A percentile compares a stretch with the other conserved stretches of the same genome.
Conservation (phyloP, 768 basidiomycete species). For the Gymnopilus junonius region DNA sequence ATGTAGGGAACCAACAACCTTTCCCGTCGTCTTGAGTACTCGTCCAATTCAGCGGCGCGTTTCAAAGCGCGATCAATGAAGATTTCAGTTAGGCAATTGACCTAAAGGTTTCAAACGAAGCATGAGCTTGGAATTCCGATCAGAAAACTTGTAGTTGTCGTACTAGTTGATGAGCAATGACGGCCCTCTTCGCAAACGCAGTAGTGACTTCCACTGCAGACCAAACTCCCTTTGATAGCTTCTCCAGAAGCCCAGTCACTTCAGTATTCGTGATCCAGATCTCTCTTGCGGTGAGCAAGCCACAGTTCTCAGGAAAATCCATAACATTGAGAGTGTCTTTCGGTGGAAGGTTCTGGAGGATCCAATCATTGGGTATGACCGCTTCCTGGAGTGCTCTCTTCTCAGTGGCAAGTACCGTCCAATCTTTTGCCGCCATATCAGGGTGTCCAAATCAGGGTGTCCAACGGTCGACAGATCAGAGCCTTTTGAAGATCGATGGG, state of each 20-base stretch:
- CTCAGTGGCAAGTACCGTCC: constrained; percentile 57
- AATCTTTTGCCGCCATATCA: constrained; percentile 38
- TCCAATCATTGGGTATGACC: constrained; percentile 69
- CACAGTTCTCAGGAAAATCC: constrained; percentile 55
- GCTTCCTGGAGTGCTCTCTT: constrained; percentile 58
- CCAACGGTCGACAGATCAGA: too few relatives aligned
- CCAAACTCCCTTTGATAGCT: constrained; percentile 58
- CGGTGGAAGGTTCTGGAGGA: constrained; percentile 49
- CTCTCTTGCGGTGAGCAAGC: constrained; percentile 58
- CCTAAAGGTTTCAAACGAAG: constrained; percentile 41
- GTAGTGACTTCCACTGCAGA: constrained; percentile 69
- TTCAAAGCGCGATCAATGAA: constrained; percentile 72
- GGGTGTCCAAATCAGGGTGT: too few relatives aligned
- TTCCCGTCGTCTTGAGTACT: constrained; percentile 61
- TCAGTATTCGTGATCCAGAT: constrained; percentile 50
- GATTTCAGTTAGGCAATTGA: constrained; percentile 83
- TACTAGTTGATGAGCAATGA: constrained; percentile 80
- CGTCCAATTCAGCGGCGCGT: constrained; percentile 70
- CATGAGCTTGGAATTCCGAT: not conserved
- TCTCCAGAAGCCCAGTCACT: constrained; percentile 51
- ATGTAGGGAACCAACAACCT: constrained; percentile 71
- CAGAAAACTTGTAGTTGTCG: constrained; percentile 20
- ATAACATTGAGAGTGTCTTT: constrained; percentile 53
- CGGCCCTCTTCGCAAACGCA: constrained; percentile 78
- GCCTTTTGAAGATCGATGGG: too few relatives aligned